phyloP scores from a whole-genome alignment of 1,284 basidiomycete species.

The Cryptococcus jaspeensis region DNA sequence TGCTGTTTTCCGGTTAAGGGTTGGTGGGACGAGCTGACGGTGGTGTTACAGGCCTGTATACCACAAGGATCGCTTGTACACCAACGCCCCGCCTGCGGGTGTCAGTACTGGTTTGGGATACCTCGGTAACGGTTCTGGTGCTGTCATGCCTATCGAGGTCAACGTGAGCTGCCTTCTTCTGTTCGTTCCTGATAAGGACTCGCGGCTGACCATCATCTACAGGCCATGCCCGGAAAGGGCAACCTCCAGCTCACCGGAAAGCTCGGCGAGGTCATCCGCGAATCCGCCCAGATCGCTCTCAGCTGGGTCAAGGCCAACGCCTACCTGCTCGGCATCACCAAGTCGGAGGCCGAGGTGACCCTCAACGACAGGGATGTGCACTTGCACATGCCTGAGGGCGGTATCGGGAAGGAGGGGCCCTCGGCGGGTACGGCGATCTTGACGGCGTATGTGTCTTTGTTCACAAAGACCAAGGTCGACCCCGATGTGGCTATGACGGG shows the following conservation, averaged over 20 bases:
- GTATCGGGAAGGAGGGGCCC: conserved; percentile 96
- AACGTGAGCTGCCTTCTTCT: conserved; percentile 59
- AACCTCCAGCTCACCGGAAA: conserved; percentile 89
- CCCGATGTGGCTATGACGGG: conserved; percentile 95
- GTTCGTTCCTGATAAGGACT: neutral
- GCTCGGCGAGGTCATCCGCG: conserved; percentile 95
- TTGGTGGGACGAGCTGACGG: neutral
- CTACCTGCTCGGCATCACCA: conserved; percentile 80
- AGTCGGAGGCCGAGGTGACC: conserved; percentile 68
- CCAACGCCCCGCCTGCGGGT: conserved; percentile 76
- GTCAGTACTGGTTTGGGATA: conserved; percentile 94
- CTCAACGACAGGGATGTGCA: conserved; percentile 83
- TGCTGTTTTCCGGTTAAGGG: neutral
- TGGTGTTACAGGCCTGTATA: conserved; percentile 64
- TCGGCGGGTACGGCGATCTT: conserved; percentile 92
- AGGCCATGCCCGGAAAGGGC: conserved; percentile 92
- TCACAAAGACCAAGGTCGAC: conserved; percentile 76
- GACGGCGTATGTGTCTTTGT: conserved; percentile 84
- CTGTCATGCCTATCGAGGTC: conserved; percentile 96
- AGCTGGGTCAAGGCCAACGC: conserved; percentile 93
- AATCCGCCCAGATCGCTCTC: conserved; percentile 90
- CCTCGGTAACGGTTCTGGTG: conserved; percentile 91
- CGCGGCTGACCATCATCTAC: conserved; percentile 3
- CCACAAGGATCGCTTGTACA: conserved; percentile 92
- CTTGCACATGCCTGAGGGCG: conserved; percentile 94